phyloP scores from a whole-genome alignment of 257 asterid genomes.

The Nemophila menziesii region DNA sequence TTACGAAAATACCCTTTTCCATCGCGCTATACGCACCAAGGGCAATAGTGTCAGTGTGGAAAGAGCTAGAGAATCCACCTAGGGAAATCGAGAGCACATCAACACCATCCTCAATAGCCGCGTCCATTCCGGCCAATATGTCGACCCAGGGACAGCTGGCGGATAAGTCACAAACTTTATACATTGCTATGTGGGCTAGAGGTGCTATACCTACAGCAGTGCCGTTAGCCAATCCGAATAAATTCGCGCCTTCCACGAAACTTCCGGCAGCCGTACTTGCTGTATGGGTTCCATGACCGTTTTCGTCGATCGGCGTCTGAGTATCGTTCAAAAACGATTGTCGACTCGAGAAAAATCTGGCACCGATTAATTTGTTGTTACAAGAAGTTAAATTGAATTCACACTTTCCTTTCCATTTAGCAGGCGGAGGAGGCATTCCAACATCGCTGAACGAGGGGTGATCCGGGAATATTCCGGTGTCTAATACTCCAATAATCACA shows the following conservation, averaged over 20 bases:
- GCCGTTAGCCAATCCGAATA: constrained; percentile 33
- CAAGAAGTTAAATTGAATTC: constrained; percentile 1
- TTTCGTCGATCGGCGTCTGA: constrained; percentile 10
- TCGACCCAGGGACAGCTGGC: constrained; percentile 9
- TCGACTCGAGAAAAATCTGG: neutral
- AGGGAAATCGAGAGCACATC: constrained; percentile 5
- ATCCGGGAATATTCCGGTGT: constrained; percentile 24
- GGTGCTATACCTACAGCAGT: constrained; percentile 44
- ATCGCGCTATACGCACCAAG: constrained; percentile 12
- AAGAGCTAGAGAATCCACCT: neutral
- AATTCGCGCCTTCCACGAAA: constrained; percentile 24
- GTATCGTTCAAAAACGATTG: neutral
- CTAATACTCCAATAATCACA: constrained; percentile 36
- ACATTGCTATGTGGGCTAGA: constrained; percentile 35
- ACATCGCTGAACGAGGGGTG: constrained; percentile 33
- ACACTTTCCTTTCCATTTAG: constrained; percentile 8
- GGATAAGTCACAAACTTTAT: constrained; percentile 15
- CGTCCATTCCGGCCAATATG: constrained; percentile 32
- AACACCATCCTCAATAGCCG: constrained; percentile 20
- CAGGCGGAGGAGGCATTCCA: constrained; percentile 9
- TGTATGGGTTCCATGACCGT: constrained; percentile 40
- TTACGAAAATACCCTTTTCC: constrained; percentile 12
- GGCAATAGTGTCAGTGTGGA: constrained; percentile 6
- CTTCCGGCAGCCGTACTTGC: constrained; percentile 46
- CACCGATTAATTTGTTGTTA: constrained; percentile 4